A percentile compares a stretch with the other conserved stretches of the same genome.
These are phyloP conservation scores for Cladosporium sp. DNA, from an alignment of 2,329 filamentous ascomycete genomes.

Conservation along the genomic window DNA sequence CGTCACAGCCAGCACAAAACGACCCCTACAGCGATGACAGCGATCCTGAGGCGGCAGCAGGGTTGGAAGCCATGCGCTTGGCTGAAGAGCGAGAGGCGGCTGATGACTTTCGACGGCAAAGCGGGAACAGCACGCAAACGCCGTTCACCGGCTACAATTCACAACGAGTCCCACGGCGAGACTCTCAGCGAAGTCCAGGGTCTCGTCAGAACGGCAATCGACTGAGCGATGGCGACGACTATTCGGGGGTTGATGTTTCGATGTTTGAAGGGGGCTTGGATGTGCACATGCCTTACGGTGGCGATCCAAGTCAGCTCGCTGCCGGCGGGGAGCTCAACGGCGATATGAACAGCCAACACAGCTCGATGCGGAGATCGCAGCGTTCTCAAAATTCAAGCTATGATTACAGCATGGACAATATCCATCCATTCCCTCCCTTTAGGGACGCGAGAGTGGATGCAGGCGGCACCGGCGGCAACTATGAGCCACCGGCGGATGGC, in stretches of 20 bases:
- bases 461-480: conserved; percentile 80
- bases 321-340: conserved; percentile 28
- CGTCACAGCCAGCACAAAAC: conserved; percentile 41
- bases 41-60: conserved; percentile 80
- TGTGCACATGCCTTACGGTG: conserved; percentile 55
- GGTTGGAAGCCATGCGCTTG: conserved; percentile 74
- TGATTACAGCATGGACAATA: conserved; percentile 38
- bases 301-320: conserved; percentile 40
- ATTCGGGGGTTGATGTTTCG: conserved; percentile 60
- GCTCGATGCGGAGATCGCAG: conserved; percentile 40
- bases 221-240: conserved; percentile 68
- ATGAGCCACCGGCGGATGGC: conserved; percentile 58
- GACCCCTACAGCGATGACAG: conserved; percentile 62
- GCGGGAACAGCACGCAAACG: conserved; percentile 45
- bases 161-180: conserved; percentile 19
- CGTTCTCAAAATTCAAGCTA: conserved; percentile 35
- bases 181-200: conserved; percentile 22
- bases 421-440: conserved; percentile 54
- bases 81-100: conserved; percentile 71
- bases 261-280: conserved; percentile 67
- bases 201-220: conserved; percentile 32
- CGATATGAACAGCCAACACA: conserved; percentile 33
- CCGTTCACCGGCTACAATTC: conserved; percentile 43
- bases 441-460: conserved; percentile 72
- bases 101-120: conserved; percentile 53